These are phyloP conservation scores for Polytrichum commune DNA, from an alignment of 225 moss, liverwort and hornwort genomes.

Conservation along the genomic window DNA sequence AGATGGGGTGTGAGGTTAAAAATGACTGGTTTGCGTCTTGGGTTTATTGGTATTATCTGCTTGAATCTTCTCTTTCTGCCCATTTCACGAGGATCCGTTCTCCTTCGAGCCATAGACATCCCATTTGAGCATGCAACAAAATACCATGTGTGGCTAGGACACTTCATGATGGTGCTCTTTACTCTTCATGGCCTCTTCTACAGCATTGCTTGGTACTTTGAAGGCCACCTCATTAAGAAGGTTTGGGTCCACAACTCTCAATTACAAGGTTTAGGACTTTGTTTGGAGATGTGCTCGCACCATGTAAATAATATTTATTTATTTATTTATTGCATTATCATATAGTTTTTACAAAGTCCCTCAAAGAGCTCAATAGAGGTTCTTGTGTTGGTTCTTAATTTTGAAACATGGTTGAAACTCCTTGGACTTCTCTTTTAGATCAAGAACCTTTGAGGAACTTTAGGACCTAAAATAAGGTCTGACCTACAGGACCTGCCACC, in stretches of 20 bases:
- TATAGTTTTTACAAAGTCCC: no score
- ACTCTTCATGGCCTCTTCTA: conserved; percentile 72
- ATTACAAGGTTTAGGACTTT: not conserved
- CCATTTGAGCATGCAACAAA: conserved; percentile 94
- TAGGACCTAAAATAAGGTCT: no score
- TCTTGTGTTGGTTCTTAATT: no score
- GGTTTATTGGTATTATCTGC: conserved; percentile 66
- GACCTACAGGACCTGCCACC: no score
- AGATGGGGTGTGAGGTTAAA: conserved; percentile 59
- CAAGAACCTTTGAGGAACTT: no score
- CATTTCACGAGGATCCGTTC: conserved; percentile 80
- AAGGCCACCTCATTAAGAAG: conserved; percentile 57
- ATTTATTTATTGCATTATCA: no score
- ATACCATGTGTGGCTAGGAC: conserved; percentile 95
- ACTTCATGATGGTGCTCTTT: conserved; percentile 86
- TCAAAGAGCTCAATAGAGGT: no score
- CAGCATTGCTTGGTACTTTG: conserved; percentile 51
- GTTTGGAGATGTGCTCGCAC: no score
- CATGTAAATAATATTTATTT: no score
- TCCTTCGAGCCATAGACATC: conserved; percentile 82
- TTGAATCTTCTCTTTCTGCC: conserved; percentile 84
- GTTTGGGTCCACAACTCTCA: conserved; percentile 30
- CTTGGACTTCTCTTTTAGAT: no score
- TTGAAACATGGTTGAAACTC: no score
- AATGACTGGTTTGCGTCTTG: conserved; percentile 48